Base-by-base conservation (phyloP, 345 rosid species). In the Brassica juncea region DNA sequence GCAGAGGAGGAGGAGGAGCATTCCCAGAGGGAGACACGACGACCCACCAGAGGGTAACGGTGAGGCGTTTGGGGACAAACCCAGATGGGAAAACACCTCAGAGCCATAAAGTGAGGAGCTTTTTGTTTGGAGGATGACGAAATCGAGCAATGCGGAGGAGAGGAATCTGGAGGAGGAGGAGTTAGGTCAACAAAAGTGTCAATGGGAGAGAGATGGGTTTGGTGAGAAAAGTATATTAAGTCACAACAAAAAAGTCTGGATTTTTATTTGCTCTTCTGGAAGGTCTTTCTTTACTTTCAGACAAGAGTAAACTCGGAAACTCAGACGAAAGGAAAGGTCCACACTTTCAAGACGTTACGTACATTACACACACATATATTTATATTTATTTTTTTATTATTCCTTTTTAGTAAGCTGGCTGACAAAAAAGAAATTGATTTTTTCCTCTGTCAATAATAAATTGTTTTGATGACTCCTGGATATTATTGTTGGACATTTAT, bases 71-170 rank as follows among this genome's bases (percentile, higher is more conserved):
- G 82, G n/a, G 86, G 87, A 83, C 79, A 76, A 74, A 82, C 85
- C 93, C 85, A 89, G 66, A 85, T 71, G 84, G 91, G 75, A 52
- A 79, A 82, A 66, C 79, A 85, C 87, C 83, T 87, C 77, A 84
- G 79, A 82, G 92, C 91, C 98, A 93, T 81, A 83, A 64, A 71
- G 77, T 57, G 14, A 9, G 31, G 49, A 78, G 72, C 73, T 83
- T 55, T 64, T 4, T 23, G 4, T 73, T 55, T 59, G 4, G 27
- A 3, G 66, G 76, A 55, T 0, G 76, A 64, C 8, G 47, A 57
- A 69, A 63, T 27, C 12, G n/a, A 2, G 35, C 42, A 81, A 81
- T 81, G 83, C 57, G 63, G 58, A 30, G 19, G 19, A 55, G 62
- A n/a, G n/a, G n/a, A n/a, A n/a, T n/a, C n/a, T n/a, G 63, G 58